Conservation (phyloP, 345 rosid species). For the Gossypium thurberi region DNA sequence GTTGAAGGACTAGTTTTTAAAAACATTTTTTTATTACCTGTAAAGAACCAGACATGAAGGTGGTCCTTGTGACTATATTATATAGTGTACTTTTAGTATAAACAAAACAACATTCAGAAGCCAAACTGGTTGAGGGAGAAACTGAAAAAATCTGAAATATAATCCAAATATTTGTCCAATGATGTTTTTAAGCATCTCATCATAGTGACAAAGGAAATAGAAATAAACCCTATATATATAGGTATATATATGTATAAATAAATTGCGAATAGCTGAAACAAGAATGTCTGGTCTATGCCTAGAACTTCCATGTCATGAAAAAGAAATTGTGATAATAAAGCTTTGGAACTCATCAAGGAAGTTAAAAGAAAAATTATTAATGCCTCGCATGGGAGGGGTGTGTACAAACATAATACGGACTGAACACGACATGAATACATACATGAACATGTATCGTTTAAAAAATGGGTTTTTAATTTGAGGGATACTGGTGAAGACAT, state of each 20-base stretch:
- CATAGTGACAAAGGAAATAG: not conserved
- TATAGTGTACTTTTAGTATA: slow-evolving; percentile 10
- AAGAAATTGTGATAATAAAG: slow-evolving; percentile 8
- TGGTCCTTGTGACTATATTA: not conserved
- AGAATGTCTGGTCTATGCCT: slow-evolving; percentile 3
- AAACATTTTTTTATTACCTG: slow-evolving; percentile 13
- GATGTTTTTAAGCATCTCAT: slow-evolving; percentile 15
- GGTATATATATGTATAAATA: not conserved
- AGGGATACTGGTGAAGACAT: slow-evolving; percentile 15
- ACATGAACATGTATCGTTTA: not conserved
- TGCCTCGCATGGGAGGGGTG: slow-evolving; percentile 10
- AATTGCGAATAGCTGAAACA: slow-evolving; percentile 7
- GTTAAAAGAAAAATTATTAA: not conserved
- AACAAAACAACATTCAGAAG: slow-evolving; percentile 16
- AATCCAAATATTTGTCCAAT: slow-evolving; percentile 19
- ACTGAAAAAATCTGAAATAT: too few species aligned
- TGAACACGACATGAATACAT: not conserved
- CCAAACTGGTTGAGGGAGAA: not conserved
- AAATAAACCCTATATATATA: not conserved
- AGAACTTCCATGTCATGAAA: slow-evolving; percentile 8
- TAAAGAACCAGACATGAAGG: slow-evolving; percentile 14
- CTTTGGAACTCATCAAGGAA: not conserved
- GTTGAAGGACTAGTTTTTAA: slow-evolving; percentile 9
- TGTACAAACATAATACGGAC: not conserved
- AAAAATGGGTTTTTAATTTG: not conserved